These are phyloP conservation scores for Salvia splendens DNA, from an alignment of 257 asterid species.

Conservation along the genomic window DNA sequence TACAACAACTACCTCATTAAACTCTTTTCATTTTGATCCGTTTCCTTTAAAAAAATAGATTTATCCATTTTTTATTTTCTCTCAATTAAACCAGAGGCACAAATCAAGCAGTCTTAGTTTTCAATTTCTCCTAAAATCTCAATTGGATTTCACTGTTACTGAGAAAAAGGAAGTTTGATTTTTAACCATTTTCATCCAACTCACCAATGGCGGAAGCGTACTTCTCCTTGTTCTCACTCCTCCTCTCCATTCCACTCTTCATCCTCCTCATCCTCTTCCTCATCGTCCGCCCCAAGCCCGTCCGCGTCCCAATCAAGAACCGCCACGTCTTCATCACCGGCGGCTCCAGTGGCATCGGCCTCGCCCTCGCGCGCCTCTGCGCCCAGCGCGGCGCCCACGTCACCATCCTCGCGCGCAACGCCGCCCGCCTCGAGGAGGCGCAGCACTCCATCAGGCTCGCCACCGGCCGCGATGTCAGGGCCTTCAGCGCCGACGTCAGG, in stretches of 20 bases:
- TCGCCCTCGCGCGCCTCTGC: constrained; percentile 81
- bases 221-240: constrained; percentile 46
- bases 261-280: constrained; percentile 61
- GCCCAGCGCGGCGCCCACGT: constrained; percentile 69
- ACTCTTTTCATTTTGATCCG: no score
- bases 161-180: neutral
- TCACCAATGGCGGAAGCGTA: constrained; percentile 53
- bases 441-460: constrained; percentile 70
- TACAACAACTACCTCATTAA: no score
- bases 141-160: neutral
- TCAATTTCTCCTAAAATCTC: no score
- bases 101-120: no score
- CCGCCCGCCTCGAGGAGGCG: constrained; percentile 71
- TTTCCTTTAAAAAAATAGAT: no score
- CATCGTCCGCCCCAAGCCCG: constrained; percentile 71
- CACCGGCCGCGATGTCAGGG: constrained; percentile 76
- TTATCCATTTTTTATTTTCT: no score
- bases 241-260: constrained; percentile 58
- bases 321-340: constrained; percentile 96
- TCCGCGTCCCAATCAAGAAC: constrained; percentile 66
- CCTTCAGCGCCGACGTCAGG: constrained; percentile 85
- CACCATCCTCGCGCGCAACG: constrained; percentile 72
- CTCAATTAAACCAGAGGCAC: no score
- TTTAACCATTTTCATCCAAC: neutral
- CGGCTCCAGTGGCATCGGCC: constrained; percentile 98